These are phyloP conservation scores for Quercus mongolica DNA, from an alignment of 306 rosid genomes.

Conservation along the genomic window DNA sequence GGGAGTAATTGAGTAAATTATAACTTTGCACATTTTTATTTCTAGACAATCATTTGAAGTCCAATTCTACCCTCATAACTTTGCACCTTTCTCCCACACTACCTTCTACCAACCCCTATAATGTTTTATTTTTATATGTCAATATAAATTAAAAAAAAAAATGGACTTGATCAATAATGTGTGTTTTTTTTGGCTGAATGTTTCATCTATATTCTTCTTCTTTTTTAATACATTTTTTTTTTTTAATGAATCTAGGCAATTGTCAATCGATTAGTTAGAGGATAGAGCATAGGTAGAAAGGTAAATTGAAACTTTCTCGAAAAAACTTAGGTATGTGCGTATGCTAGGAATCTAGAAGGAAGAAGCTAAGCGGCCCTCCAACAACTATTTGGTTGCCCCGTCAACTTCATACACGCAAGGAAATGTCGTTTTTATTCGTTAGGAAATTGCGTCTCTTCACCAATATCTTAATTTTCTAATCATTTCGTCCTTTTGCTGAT, in stretches of 20 bases:
- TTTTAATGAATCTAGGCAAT: too few species aligned
- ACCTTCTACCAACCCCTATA: too few species aligned
- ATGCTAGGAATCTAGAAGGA: constrained; percentile 14
- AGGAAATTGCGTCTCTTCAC: constrained; percentile 45
- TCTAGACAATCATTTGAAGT: not conserved
- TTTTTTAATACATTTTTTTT: too few species aligned
- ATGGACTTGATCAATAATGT: too few species aligned
- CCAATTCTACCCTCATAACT: too few species aligned
- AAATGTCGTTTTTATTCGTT: constrained; percentile 31
- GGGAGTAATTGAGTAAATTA: not conserved
- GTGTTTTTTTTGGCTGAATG: too few species aligned
- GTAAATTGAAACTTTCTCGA: constrained; percentile 19
- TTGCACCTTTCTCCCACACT: too few species aligned
- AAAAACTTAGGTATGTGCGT: constrained; percentile 5
- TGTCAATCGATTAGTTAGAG: too few species aligned
- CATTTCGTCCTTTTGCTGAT: constrained; percentile 11
- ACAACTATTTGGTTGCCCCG: constrained; percentile 57
- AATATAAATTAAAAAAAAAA: too few species aligned
- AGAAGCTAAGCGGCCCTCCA: constrained; percentile 40
- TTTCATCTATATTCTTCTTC: too few species aligned
- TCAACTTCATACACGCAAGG: constrained; percentile 51
- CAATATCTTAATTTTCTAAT: constrained; percentile 28
- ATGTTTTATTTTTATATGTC: too few species aligned
- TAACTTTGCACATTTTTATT: not conserved
- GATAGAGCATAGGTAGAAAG: constrained; percentile 20